Base-by-base conservation (phyloP, 129 eudicot species). In the Tagetes erecta region DNA sequence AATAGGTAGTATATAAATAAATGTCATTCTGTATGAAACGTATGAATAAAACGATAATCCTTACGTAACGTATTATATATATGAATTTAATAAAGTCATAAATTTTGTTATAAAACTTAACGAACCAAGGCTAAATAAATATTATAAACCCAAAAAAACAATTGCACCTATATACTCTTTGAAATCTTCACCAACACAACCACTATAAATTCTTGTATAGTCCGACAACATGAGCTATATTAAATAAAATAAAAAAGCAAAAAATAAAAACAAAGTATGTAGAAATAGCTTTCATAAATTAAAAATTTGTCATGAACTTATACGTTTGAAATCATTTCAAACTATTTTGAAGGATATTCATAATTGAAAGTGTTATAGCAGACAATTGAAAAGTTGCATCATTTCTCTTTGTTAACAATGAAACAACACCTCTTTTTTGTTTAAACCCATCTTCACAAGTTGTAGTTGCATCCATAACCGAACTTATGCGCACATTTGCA, bases 381-480 rank as follows among this genome's bases (percentile, higher is more conserved):
- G 88, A 81, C 77, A 92, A 79, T 63, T 87, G 76, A 74, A 89
- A 89, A 0, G 76, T 51, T 3, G 78, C 76, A 6, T 50, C 33
- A 14, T 87, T 92, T 67, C 83, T 77, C 64, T 59, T 83, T 0
- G 83, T 86, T 35, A 92, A 44, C 9, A 89, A 89, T 34, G 96
- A 89, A 82, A 79, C 81, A 10, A 81, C 75, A 5, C 88, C 90
- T 8, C 53, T 35, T 71, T 70, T 69, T 14, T 89, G 83, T 46
- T 58, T 63, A 66, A 92, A 89, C n/a, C 90, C 88, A 20, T 92
- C 88, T 64, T 92, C 98, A 56, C 98, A 89, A 41, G 95, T 89
- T 0, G 84, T 79, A 0, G 90, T 57, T 36, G 87, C 86, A 62
- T 82, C 87, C 90, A 92, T 82, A 2, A 87, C 79, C 45, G 90